Percentiles rank a stretch among this genome's conserved stretches.
phyloP scores from a whole-genome alignment of 2,329 filamentous ascomycete genomes.

The Fusarium sp. region DNA sequence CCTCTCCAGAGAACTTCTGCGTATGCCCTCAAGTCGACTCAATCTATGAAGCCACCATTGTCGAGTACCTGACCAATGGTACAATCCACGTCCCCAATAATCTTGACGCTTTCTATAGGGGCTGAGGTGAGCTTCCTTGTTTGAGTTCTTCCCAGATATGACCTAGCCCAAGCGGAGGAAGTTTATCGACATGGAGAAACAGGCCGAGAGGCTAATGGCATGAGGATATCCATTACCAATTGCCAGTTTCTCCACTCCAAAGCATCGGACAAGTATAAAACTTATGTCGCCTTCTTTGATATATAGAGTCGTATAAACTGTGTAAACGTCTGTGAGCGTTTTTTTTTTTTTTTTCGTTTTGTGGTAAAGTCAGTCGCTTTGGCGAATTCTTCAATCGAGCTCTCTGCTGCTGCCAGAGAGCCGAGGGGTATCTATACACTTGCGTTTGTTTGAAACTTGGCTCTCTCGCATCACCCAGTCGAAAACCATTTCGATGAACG shows the following conservation, averaged over 20 bases:
- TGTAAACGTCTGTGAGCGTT: not conserved
- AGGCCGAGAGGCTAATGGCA: not conserved
- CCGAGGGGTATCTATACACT: not conserved
- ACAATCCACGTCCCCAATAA: no score
- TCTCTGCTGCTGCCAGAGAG: not conserved
- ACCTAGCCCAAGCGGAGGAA: not conserved
- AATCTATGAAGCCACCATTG: no score
- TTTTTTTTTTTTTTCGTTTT: no score
- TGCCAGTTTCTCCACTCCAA: fast-evolving
- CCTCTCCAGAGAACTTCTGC: not conserved
- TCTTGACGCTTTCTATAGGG: no score
- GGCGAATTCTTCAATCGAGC: not conserved
- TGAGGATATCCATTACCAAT: not conserved
- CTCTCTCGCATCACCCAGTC: not conserved
- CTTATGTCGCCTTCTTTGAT: not conserved
- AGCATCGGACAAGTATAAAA: no score
- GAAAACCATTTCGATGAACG: not conserved
- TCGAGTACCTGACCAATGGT: no score
- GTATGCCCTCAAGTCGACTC: no score
- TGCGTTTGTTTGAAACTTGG: not conserved
- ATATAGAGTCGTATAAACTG: not conserved
- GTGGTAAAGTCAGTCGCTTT: no score
- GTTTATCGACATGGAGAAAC: not conserved
- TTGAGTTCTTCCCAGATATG: no score
- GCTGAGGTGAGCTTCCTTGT: no score